These are phyloP conservation scores for Colletotrichum chlorophyti DNA, from an alignment of 2,329 filamentous ascomycete genomes.

Conservation along the genomic window DNA sequence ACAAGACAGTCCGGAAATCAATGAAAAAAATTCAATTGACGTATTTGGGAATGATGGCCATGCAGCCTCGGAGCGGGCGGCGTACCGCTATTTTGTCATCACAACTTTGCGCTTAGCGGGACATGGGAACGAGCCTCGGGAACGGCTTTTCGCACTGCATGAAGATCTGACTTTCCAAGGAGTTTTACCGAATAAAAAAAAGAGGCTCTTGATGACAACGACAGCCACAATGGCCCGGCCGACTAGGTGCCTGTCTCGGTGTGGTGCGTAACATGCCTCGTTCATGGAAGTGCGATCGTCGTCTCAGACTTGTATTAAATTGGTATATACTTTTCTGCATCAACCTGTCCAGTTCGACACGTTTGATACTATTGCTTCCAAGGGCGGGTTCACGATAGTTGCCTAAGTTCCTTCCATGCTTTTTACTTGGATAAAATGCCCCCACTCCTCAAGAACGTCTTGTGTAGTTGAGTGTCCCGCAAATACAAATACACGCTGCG, in stretches of 20 bases:
- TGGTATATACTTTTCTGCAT: background rate
- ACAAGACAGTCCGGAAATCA: too few species aligned
- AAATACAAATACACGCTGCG: background rate
- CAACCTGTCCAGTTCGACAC: background rate
- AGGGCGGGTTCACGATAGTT: too few species aligned
- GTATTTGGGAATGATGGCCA: constrained; percentile 24
- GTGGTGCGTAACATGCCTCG: background rate
- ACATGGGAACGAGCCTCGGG: constrained; percentile 24
- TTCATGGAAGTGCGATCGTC: background rate
- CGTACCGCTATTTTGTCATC: constrained; percentile 27
- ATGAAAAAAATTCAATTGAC: constrained; percentile 11
- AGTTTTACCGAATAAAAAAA: constrained; percentile 32
- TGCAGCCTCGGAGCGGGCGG: constrained; percentile 21
- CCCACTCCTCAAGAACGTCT: too few species aligned
- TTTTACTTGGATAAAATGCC: too few species aligned
- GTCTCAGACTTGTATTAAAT: too few species aligned
- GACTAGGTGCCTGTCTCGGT: too few species aligned
- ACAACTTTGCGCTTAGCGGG: constrained; percentile 27
- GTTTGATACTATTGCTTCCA: too few species aligned
- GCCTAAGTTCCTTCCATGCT: too few species aligned
- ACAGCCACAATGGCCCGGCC: too few species aligned
- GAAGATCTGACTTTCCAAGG: constrained; percentile 28
- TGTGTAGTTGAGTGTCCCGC: too few species aligned
- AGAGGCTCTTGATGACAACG: constrained; percentile 28
- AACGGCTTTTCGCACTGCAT: constrained; percentile 31